phyloP scores from a whole-genome alignment of 495 filamentous ascomycete species.

The Annulohypoxylon stygium region DNA sequence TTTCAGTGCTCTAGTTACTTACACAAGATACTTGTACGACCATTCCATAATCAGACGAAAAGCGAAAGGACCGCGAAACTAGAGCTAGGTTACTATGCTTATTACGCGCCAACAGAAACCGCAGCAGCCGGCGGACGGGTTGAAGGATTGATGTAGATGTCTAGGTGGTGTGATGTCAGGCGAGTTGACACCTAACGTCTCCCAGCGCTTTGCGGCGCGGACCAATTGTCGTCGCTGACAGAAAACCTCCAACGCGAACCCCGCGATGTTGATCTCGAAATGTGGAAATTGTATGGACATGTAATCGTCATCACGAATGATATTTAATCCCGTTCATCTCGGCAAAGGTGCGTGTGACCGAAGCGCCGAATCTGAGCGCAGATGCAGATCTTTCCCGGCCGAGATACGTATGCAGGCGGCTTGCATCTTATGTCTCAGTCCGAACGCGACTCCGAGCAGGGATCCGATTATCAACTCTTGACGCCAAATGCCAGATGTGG shows the following conservation, averaged over 20 bases:
- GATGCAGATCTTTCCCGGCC: background rate
- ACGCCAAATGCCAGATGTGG: too few species aligned
- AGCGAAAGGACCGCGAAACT: background rate
- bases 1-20: background rate
- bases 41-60: background rate
- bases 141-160: background rate
- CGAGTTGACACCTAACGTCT: slow-evolving; percentile 8
- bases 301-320: background rate
- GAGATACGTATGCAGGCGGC: background rate
- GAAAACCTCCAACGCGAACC: background rate
- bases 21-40: background rate
- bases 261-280: background rate
- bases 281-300: background rate
- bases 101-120: background rate
- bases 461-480: background rate
- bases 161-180: slow-evolving; percentile 38
- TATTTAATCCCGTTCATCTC: background rate
- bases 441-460: background rate
- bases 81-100: background rate
- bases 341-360: slow-evolving; percentile 7
- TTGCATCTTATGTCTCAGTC: background rate
- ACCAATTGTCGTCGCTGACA: background rate
- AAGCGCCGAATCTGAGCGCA: slow-evolving; percentile 20
- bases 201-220: background rate
- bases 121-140: background rate